Evolutionary conservation across 495 filamentous ascomycete genomes (phyloP), one percentile per base, ranked within the genome.

Genomic region (Platismatia glauca): DNA sequence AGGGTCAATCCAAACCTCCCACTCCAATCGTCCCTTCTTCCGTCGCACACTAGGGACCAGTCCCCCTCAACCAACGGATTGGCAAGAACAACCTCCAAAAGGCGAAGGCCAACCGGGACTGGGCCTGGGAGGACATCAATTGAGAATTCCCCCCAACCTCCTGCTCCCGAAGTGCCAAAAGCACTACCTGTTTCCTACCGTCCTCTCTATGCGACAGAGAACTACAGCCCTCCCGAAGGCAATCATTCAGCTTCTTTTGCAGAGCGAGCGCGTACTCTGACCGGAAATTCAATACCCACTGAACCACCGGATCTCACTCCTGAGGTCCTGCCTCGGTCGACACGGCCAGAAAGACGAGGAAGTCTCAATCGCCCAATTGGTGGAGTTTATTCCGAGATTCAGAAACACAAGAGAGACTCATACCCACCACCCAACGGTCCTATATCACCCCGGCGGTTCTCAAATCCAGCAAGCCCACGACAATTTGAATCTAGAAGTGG

Each of bases 141-240:
- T 38, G 59, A 65, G n/a, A 62, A 50, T 44, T 55, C 58, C 37
- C 53, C 62, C 39, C 59, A 60, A 39, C 81, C 76, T 8, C 83
- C 82, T 61, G 84, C 80, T 29, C 81, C 84, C 58, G 84, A 86
- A 59, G 80, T 76, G 3, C 84, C 84, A 7, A 79, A 78, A 68
- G 77, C 77, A 31, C 82, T 81, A 29, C 81, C 84, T 2, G 71
- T 80, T n/a, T 84, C 82, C 48, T 87, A 84, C 69, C 77, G 73
- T 62, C 72, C 78, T 24, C 77, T 80, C 31, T 76, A 82, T 61
- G 72, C 69, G 37, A 75, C 69, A 63, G 73, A 72, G n/a, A 69
- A 70, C 55, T 67, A 71, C 20, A 66, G 71, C 31, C 46, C 27
- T 2, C 20, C 60, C 29, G 41, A 43, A 41, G 56, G 57, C 29